Evolutionary conservation across 805 yeast genomes (phyloP).

Genomic region (Schizosaccharomyces octosporus): DNA sequence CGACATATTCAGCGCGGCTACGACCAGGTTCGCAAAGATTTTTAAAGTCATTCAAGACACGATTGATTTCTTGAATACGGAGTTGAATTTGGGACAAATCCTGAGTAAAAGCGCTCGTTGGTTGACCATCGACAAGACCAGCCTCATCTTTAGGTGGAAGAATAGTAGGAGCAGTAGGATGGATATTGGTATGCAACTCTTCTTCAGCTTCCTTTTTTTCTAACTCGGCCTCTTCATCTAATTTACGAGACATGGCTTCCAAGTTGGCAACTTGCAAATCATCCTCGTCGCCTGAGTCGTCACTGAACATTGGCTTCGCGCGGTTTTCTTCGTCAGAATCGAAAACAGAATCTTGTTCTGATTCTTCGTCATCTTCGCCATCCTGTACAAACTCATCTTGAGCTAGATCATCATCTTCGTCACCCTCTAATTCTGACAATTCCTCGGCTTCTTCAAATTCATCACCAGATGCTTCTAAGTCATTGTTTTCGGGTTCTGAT

Average conservation of each 20-base stretch:
- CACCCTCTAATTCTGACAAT: slow-evolving; percentile 29
- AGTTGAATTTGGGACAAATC: slow-evolving; percentile 45
- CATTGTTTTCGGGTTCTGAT: slow-evolving; percentile 15
- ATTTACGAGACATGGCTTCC: slow-evolving; percentile 47
- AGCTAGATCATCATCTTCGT: slow-evolving; percentile 25
- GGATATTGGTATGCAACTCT: slow-evolving; percentile 4
- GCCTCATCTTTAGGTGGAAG: slow-evolving; percentile 17
- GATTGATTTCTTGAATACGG: slow-evolving; percentile 83
- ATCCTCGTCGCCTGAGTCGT: slow-evolving; percentile 42
- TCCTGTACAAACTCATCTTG: slow-evolving; percentile 19
- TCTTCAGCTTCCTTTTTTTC: slow-evolving; percentile 11
- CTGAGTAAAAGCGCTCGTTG: background rate
- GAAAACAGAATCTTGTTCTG: slow-evolving; percentile 22
- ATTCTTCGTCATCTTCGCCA: slow-evolving; percentile 12
- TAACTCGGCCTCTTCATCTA: slow-evolving; percentile 24
- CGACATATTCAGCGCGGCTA: slow-evolving; percentile 60
- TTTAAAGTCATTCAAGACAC: slow-evolving; percentile 76
- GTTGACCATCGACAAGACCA: slow-evolving; percentile 25
- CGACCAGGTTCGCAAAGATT: slow-evolving; percentile 62
- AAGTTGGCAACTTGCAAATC: slow-evolving; percentile 55
- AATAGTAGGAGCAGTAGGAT: slow-evolving; percentile 1
- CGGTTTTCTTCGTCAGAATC: slow-evolving; percentile 42
- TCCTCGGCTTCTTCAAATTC: slow-evolving; percentile 11
- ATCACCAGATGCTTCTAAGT: slow-evolving; percentile 12
- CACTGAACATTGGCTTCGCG: slow-evolving; percentile 57